Base-by-base conservation (phyloP, 2,329 filamentous ascomycete species). In the Akanthomyces dipterigenus region DNA sequence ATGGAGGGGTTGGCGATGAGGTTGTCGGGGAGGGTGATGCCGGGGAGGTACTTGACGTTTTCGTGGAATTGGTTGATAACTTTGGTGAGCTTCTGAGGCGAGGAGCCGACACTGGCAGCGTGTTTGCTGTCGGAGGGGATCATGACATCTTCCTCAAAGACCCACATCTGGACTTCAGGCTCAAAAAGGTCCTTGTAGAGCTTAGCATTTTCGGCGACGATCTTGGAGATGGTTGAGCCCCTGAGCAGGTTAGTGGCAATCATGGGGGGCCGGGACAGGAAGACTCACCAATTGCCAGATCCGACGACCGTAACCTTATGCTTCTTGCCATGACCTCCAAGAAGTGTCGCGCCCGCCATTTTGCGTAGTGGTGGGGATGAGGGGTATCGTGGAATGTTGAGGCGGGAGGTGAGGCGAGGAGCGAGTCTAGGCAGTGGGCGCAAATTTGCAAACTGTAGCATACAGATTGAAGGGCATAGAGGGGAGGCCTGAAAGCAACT, bases 11-110 rank as follows among this genome's bases (percentile, higher is more conserved):
- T 95, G 67, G 92, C 92, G 67, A 93, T 76, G 62, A 96, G 79
- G 74, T 99, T 99, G 64, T 80, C 70, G 4, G 95, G 95, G 2
- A 99, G 84, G 36, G 82, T 79, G 71, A 99, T 90, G 69, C 86
- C 86, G n/a, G 93, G 91, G 11, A 99, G 88, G 78, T 99, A 99
- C 77, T 98, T 99, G 78, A 96, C 83, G 76, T 99, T 99, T 80
- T 99, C 95, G 78, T 98, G 93, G 70, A 89, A 78, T 49, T 82
- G 84, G 80, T 99, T 99, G 84, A 99, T 96, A 68, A 99, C 77
- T 56, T 85, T 76, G 8, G 95, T 96, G 74, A 99, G 87, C 78
- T 96, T 96, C 74, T 95, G 90, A 3, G 88, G 85, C 65, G 85
- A 80, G 65, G 85, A 82, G 70, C 83, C 82, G 42, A 83, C 80